Base-by-base conservation (phyloP, 164 flowering plant species). In the Dillenia turbinata region DNA sequence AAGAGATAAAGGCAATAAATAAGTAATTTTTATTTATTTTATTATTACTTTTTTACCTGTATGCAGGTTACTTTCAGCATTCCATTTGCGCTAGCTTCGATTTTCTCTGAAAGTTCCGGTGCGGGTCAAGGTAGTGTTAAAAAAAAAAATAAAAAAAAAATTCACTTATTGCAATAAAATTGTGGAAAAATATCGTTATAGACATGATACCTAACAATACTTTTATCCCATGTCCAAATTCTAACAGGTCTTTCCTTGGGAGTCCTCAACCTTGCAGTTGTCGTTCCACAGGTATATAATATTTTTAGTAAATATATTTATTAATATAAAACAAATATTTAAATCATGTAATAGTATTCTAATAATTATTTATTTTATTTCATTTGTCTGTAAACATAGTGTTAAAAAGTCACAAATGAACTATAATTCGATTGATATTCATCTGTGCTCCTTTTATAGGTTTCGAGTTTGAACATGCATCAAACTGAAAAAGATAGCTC, bases 101-200 rank as follows among this genome's bases (percentile, higher is more conserved):
- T 83, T 40, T 81, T 67, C 50, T 78, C 74, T 14, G 54, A 46
- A 49, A 44, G 49, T 44, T 63, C 78, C 7, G 84, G 86, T 53
- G 79, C 81, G 1, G 90, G 90, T 40, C 90, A 85, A 83, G 90
- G 90, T 83, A 69, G n/a, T n/a, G n/a, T n/a, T n/a, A n/a, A n/a
- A n/a, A 52, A 5, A 33, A 33, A 4, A 33, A 4, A 33, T 4
- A 33, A 33, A 4, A 33, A 33, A 33, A 33, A 0, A 33, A 5
- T 6, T 33, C 7, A 33, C 5, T 33, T 33, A 33, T 5, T 33
- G 40, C 5, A 7, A 33, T 33, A 33, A 33, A 33, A 33, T 33
- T 33, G 40, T 33, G 40, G 7, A 33, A 33, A 33, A 33, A 33
- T 33, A 33, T 0, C 40, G 5, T 33, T 33, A 4, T 33, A 5